Base-by-base conservation (phyloP, 768 basidiomycete species). In the Amanita subjunquillea region DNA sequence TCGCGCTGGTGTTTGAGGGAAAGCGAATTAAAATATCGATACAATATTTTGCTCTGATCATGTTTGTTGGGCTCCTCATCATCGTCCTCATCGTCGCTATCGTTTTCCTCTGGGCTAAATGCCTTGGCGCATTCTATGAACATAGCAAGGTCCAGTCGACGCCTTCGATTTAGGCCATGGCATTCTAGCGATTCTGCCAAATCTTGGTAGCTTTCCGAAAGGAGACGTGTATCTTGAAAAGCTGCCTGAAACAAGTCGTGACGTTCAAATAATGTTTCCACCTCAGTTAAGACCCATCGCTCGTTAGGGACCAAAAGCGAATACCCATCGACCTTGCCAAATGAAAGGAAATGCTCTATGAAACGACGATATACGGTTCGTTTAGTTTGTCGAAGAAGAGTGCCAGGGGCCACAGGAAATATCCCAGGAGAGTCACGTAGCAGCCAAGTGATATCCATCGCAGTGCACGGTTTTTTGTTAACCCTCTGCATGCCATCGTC, bases 41-140 rank as follows among this genome's bases (percentile, higher is more conserved):
- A 76, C 0, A 75, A 57, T 27, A 60, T 54, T 13, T 50, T 45
- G 4, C 72, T 71, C 27, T 70, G 59, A 13, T 55, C 48, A 5
- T 54, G 45, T 27, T 47, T 55, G 3, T 48, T 56, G 3, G 57
- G 44, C 17, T 53, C 23, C 2, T 42, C 41, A 8, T 40, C 7
- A 17, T 40, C 39, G n/a, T 17, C 13, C 9, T 40, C 17, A 8
- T 6, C 39, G 17, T 23, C 41, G 8, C 22, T n/a, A 8, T 42
- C 20, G 3, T 41, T 15, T 2, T 23, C 40, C 1, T 9, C 60
- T 15, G 59, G 49, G 29, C 65, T 55, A 23, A 75, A 61, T 3
- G 67, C 65, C 3, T 55, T 40, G 2, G 66, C 73, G 47, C 74
- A 76, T 1, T 53, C 52, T 25, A 53, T 56, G 63, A 77, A 77